Percentiles rank a stretch among this genome's conserved stretches.
Evolutionary conservation across 169 alveolate genomes (phyloP).

Genomic region (Amoebophrya sp.): DNA sequence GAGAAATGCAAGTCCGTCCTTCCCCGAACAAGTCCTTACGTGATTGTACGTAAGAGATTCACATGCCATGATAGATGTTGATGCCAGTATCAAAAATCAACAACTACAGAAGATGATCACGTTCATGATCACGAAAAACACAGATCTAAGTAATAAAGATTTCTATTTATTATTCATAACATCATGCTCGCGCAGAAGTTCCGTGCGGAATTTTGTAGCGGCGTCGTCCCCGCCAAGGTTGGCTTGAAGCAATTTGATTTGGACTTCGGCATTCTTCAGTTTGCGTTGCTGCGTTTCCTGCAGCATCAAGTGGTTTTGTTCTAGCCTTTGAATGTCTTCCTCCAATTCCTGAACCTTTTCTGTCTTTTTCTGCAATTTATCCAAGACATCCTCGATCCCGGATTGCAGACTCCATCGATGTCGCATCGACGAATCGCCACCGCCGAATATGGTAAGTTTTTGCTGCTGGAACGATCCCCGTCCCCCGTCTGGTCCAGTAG

Average conservation of each 20-base stretch:
- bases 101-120: too few species aligned
- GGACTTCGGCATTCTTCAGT: background rate
- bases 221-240: slow-evolving; percentile 7
- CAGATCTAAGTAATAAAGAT: too few species aligned
- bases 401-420: background rate
- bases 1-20: too few species aligned
- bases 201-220: background rate
- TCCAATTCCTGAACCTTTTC: background rate
- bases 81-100: too few species aligned
- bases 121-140: too few species aligned
- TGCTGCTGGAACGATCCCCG: background rate
- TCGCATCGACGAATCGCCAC: background rate
- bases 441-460: background rate
- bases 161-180: too few species aligned
- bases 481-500: background rate
- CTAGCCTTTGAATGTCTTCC: background rate
- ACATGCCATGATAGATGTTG: too few species aligned
- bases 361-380: background rate
- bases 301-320: background rate
- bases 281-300: background rate
- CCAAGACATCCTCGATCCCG: background rate
- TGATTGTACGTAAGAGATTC: too few species aligned
- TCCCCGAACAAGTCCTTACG: too few species aligned
- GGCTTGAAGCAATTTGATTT: background rate
- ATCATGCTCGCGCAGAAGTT: background rate